Evolutionary conservation across 2,329 filamentous ascomycete species (phyloP), one percentile per base, ranked within the genome.

Genomic region (Pseudophaeomoniella oleicola): DNA sequence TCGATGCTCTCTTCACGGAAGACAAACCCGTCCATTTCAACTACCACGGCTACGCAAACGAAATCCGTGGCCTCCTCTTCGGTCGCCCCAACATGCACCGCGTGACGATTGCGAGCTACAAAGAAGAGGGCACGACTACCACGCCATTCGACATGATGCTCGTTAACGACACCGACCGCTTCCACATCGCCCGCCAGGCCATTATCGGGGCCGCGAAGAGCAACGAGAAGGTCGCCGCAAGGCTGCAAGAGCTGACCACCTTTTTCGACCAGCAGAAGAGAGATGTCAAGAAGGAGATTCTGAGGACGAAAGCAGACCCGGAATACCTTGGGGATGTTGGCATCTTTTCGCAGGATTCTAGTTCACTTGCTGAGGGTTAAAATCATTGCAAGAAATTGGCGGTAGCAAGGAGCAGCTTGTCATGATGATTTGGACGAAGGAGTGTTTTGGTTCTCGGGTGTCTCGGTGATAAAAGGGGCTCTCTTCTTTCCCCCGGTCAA

Each of bases 131-230:
- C 0, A 72, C 63, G 36, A 80, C 75, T 1, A 81, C 75, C 0
- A 80, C 75, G 2, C 75, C 75, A 2, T 79, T 81, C 45, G 71
- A 79, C 46, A 80, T 80, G 75, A 74, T 79, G 73, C 59, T 80
- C 1, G 52, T 69, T 3, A 81, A 81, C 46, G 46, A 58, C 14
- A 71, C 75, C 2, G 75, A 66, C 13, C 58, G 75, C 30, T 81
- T 69, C 44, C 65, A 79, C 49, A 62, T 79, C 14, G 71, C 70
- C 0, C 59, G 66, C 42, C 54, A 64, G 9, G 75, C 74, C 2
- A 46, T 79, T 34, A 56, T 53, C 31, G 66, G 63, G 2, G 72
- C 56, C 0, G 59, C 64, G 1, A 55, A 53, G 45, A 44, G 51
- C 3, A 75, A 75, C 39, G 58, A 66, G 19, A 59, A 59, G 42